Conservation (phyloP, 352 stramenopile genomes). For the Pythium dissimile region DNA sequence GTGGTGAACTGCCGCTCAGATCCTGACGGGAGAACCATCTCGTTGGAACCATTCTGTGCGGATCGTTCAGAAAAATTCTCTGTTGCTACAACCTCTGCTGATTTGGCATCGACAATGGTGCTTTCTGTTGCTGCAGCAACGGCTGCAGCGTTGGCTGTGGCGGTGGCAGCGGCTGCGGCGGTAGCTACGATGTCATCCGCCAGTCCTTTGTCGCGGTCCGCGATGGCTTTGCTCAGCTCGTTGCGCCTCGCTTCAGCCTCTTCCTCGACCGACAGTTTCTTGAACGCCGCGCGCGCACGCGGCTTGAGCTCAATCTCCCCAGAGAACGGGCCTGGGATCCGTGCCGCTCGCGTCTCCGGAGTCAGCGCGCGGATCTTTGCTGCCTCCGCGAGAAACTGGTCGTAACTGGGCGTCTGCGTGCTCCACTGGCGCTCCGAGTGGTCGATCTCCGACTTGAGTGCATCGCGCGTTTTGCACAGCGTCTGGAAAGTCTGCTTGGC, state of each 20-base stretch:
- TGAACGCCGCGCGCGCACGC: slow-evolving; percentile 54
- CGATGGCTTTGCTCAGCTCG: slow-evolving; percentile 66
- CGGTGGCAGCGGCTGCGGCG: background rate
- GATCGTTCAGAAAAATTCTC: no score
- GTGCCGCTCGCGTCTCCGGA: slow-evolving; percentile 22
- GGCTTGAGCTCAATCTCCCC: slow-evolving; percentile 44
- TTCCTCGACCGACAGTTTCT: slow-evolving; percentile 82
- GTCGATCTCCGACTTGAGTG: slow-evolving; percentile 42
- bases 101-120: no score
- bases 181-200: slow-evolving; percentile 12
- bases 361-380: slow-evolving; percentile 45
- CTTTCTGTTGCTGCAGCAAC: background rate
- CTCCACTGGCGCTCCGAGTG: slow-evolving; percentile 43
- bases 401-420: slow-evolving; percentile 44
- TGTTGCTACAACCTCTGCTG: no score
- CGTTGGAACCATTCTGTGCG: no score
- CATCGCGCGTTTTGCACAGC: slow-evolving; percentile 48
- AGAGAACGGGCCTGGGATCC: slow-evolving; percentile 61
- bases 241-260: slow-evolving; percentile 52
- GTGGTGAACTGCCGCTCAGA: no score
- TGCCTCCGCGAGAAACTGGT: slow-evolving; percentile 62
- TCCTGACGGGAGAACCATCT: no score
- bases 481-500: slow-evolving; percentile 51
- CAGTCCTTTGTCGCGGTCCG: slow-evolving; percentile 52
- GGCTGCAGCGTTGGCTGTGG: background rate